phyloP scores from a whole-genome alignment of 78 protist genomes.

The Dictyostelium brefeldianum region DNA sequence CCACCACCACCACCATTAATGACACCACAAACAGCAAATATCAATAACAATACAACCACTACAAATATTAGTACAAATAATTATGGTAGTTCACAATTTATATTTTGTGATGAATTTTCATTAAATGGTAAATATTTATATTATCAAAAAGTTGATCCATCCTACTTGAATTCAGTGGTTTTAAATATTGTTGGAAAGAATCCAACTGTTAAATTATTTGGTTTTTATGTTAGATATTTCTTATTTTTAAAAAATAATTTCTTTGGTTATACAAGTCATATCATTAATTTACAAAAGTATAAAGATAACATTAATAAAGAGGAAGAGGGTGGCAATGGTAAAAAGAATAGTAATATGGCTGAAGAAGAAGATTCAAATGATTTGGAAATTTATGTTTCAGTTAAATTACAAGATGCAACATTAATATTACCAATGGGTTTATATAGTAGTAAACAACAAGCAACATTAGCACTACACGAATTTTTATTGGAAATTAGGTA shows the following conservation, averaged over 20 bases:
- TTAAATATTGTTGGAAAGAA: conserved; percentile 33
- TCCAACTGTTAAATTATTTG: conserved; percentile 69
- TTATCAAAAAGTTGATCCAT: conserved; percentile 63
- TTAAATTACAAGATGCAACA: conserved; percentile 60
- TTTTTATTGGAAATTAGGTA: conserved; percentile 62
- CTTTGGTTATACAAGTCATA: conserved; percentile 75
- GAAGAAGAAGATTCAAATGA: conserved; percentile 23
- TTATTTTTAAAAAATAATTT: conserved; percentile 72
- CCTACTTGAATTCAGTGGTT: conserved; percentile 73
- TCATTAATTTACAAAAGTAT: conserved; percentile 66
- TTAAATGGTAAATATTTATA: conserved; percentile 70
- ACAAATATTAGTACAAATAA: neutral
- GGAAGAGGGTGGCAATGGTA: neutral
- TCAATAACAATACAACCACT: neutral
- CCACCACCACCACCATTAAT: neutral
- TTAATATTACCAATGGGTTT: conserved; percentile 60
- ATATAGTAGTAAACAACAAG: conserved; percentile 78
- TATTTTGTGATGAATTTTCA: conserved; percentile 38
- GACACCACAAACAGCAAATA: neutral
- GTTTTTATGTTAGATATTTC: conserved; percentile 76
- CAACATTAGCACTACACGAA: conserved; percentile 61
- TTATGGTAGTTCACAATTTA: conserved; percentile 37
- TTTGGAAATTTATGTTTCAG: conserved; percentile 62
- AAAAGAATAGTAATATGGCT: neutral
- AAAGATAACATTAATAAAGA: conserved; percentile 63